Conservation (phyloP, 306 rosid genomes). For the Trichosanthes truncata region DNA sequence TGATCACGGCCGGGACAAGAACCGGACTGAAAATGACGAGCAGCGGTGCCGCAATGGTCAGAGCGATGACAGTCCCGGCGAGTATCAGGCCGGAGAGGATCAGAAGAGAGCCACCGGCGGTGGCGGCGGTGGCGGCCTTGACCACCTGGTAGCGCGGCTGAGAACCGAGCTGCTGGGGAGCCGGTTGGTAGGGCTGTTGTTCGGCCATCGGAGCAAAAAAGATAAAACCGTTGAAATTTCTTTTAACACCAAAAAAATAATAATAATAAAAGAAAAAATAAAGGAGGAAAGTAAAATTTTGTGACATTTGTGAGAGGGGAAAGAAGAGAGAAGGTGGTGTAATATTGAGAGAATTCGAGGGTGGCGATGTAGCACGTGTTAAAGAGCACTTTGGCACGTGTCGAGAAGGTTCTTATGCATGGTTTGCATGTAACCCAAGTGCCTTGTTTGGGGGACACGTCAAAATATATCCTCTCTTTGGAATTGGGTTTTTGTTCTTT, state of each 20-base stretch:
- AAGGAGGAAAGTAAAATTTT: too few species aligned
- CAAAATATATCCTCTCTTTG: not conserved
- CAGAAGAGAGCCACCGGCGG: conserved; percentile 60
- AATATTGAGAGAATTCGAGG: not conserved
- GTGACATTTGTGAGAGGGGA: not conserved
- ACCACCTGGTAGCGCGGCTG: conserved; percentile 31
- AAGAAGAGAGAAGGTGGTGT: not conserved
- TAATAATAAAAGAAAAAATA: not conserved
- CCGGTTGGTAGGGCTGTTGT: conserved; percentile 1
- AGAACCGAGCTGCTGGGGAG: not conserved
- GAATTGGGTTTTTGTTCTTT: not conserved
- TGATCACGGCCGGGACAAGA: conserved; percentile 53
- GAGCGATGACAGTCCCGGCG: conserved; percentile 44
- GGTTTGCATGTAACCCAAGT: conserved; percentile 34
- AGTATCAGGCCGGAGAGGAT: conserved; percentile 45
- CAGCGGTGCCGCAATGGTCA: conserved; percentile 56
- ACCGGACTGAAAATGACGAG: conserved; percentile 80
- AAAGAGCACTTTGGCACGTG: conserved; percentile 32
- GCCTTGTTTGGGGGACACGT: not conserved
- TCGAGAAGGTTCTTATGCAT: conserved; percentile 42
- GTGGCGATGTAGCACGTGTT: conserved; percentile 30
- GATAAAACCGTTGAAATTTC: too few species aligned
- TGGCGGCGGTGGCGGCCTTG: conserved; percentile 56
- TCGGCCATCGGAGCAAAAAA: conserved; percentile 35
- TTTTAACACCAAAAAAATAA: not conserved